Conservation (phyloP, 805 yeast species). For the Kodamaea sagamina region DNA sequence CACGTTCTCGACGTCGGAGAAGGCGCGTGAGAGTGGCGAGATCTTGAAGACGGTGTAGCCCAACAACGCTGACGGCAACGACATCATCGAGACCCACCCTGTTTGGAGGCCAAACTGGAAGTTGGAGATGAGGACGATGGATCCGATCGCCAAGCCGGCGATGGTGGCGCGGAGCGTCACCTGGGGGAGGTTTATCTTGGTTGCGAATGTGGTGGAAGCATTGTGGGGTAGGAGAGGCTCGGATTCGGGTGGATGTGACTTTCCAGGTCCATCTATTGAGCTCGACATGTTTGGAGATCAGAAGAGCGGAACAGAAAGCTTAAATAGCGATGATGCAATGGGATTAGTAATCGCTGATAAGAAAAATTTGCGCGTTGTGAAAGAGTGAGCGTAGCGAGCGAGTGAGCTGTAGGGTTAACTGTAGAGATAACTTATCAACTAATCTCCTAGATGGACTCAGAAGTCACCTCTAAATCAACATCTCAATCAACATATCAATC, state of each 20-base stretch:
- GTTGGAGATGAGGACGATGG: constrained; percentile 82
- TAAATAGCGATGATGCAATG: neutral
- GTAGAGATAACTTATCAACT: too few relatives aligned
- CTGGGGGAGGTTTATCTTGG: constrained; percentile 60
- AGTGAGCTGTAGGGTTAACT: too few relatives aligned
- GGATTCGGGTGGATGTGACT: neutral
- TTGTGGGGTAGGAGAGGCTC: neutral
- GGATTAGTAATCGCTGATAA: neutral
- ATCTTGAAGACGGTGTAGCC: constrained; percentile 82
- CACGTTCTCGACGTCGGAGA: constrained; percentile 91
- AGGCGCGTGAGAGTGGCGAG: constrained; percentile 43
- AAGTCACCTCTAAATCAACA: too few relatives aligned
- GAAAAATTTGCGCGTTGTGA: constrained; percentile 1
- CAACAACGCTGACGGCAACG: constrained; percentile 86
- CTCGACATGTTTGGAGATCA: constrained; percentile 1
- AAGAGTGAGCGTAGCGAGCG: too few relatives aligned
- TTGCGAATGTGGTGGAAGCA: constrained; percentile 16
- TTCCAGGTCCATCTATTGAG: neutral
- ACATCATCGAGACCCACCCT: constrained; percentile 99
- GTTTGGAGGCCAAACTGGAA: constrained; percentile 97
- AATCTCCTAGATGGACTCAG: too few relatives aligned
- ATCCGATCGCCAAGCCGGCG: constrained; percentile 82
- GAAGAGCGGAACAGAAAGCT: neutral
- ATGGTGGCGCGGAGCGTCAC: constrained; percentile 71
- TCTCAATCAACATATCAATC: too few relatives aligned